Evolutionary conservation across 768 basidiomycete genomes (phyloP), one percentile per base, ranked within the genome.

Genomic region (Leccinum fibrillosum): DNA sequence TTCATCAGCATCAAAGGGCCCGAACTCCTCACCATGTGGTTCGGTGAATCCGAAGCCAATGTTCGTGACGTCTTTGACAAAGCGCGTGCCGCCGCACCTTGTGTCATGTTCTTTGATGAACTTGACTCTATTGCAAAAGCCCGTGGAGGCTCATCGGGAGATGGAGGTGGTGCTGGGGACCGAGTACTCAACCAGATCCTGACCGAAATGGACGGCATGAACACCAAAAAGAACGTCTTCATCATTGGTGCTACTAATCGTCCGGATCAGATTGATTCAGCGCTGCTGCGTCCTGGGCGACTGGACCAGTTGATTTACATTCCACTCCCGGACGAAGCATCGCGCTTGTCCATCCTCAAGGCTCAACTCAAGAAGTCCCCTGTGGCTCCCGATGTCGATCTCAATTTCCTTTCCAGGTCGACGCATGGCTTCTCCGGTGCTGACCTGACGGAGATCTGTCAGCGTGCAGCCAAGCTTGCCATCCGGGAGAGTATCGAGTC

Each of bases 71-170:
- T 98, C 62, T 99, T 99, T 76, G 97, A 99, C 84, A 98, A 98
- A 78, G 97, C 97, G 30, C 92, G 97, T 65, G 97, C 97, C 17
- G 97, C 97, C 8, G 96, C 97, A 26, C 97, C 97, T 55, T 98
- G 97, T 72, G 97, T 99, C 66, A 97, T 99, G 94, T 99, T 99
- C 91, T 99, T 99, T 77, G 97, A 99, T 68, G 97, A 99, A 75
- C 81, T 99, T 73, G 97, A 99, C 74, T 97, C 96, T 15, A 98
- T 99, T 68, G 97, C 97, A 49, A 98, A 98, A 79, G 85, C 94
- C 54, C 92, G 97, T 76, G 97, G 97, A 61, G 80, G 82, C 21
- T 81, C 83, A 3, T 76, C 81, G 9, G 94, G 94, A 39, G 97
- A 98, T 75, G 97, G 77, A 55, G 97, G 97, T 62, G 97, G 97